Evolutionary conservation across 1,284 basidiomycete species (phyloP).

Genomic region (Leucoagaricus sp.): DNA sequence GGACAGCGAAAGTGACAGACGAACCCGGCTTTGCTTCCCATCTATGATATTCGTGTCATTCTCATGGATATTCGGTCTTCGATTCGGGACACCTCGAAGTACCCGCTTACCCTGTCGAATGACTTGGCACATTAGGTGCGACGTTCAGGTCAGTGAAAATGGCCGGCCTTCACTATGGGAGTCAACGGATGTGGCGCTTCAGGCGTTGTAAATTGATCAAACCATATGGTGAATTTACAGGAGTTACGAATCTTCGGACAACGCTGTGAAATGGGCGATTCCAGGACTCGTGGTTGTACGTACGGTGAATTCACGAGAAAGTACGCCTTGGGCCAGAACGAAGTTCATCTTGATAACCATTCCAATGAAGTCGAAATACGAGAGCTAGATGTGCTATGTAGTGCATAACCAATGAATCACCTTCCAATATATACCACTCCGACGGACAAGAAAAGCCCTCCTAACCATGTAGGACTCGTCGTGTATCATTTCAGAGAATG

Average conservation of each 20-base stretch:
- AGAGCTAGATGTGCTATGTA: too few relatives aligned
- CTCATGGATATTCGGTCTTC: too few relatives aligned
- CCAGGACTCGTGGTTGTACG: too few relatives aligned
- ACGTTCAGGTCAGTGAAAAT: constrained; percentile 44
- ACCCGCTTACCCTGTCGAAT: constrained; percentile 35
- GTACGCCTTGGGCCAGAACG: constrained; percentile 27
- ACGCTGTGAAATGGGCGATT: too few relatives aligned
- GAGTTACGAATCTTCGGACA: constrained; percentile 32
- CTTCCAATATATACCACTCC: too few relatives aligned
- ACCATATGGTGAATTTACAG: constrained; percentile 49
- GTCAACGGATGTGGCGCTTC: neutral
- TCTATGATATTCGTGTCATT: constrained; percentile 18
- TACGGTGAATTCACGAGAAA: constrained; percentile 36
- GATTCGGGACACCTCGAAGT: too few relatives aligned
- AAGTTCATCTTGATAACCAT: too few relatives aligned
- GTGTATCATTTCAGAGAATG: too few relatives aligned
- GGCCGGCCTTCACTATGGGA: constrained; percentile 19
- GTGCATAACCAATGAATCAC: too few relatives aligned
- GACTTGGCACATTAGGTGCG: constrained; percentile 34
- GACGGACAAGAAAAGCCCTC: too few relatives aligned
- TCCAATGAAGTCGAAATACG: too few relatives aligned
- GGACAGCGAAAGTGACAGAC: constrained; percentile 40
- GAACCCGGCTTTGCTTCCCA: constrained; percentile 43
- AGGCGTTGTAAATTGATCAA: constrained; percentile 18
- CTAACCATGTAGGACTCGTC: too few relatives aligned